Conservation (phyloP, 2,329 filamentous ascomycete genomes). For the Colletotrichum orbiculare region DNA sequence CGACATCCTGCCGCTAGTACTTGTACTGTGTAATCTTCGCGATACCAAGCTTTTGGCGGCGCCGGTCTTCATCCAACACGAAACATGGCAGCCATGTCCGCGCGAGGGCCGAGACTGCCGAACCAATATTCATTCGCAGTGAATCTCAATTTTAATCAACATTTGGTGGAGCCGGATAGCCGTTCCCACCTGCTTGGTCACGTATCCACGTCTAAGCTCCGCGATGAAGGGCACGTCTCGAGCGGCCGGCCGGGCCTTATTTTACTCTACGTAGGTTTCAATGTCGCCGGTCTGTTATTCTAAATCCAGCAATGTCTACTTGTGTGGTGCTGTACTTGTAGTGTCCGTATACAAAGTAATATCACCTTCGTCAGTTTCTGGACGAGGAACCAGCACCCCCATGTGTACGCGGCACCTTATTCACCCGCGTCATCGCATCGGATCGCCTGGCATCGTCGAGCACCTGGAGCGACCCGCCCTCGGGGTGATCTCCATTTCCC, state of each 20-base stretch:
- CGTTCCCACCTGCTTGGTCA: too few species aligned
- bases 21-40: slow-evolving; percentile 1
- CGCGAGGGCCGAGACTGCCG: slow-evolving; percentile 11
- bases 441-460: neutral
- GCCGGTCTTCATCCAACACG: too few species aligned
- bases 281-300: too few species aligned
- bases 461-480: neutral
- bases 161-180: too few species aligned
- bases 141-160: neutral
- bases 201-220: neutral
- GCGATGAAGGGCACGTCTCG: neutral
- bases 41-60: slow-evolving; percentile 10
- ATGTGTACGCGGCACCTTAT: neutral
- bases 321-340: too few species aligned
- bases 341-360: too few species aligned
- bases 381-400: too few species aligned
- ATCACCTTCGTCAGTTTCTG: neutral
- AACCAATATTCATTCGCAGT: neutral
- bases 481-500: slow-evolving; percentile 23
- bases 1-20: too few species aligned
- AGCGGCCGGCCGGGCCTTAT: too few species aligned
- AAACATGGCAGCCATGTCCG: neutral
- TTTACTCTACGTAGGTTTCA: too few species aligned
- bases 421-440: neutral
- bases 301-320: too few species aligned